phyloP scores from a whole-genome alignment of 768 basidiomycete species.

The Rhodotorula diobovata region DNA sequence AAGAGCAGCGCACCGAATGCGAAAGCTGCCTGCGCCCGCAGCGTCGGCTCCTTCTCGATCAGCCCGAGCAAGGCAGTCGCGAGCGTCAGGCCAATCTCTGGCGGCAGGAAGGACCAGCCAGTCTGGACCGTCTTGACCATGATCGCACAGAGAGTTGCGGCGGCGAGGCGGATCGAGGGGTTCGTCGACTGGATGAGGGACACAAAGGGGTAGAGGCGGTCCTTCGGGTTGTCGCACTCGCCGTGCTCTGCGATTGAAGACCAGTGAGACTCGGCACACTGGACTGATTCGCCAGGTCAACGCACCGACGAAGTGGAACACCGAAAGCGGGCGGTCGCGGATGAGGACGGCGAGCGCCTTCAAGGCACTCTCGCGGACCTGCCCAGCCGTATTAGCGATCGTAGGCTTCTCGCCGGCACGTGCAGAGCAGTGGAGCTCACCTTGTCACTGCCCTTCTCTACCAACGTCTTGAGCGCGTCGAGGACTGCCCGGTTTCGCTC shows the following conservation, averaged over 20 bases:
- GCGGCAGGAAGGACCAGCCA: rapidly evolving
- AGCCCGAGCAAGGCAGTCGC: constrained; percentile 24
- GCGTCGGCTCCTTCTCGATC: constrained; percentile 13
- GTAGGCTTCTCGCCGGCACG: too few species aligned
- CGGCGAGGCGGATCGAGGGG: constrained; percentile 26
- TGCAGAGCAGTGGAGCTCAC: neutral
- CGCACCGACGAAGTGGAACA: constrained; percentile 1
- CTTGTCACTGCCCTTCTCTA: constrained; percentile 9
- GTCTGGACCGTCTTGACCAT: neutral
- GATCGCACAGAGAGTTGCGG: neutral
- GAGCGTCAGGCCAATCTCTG: neutral
- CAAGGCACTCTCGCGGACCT: constrained; percentile 27
- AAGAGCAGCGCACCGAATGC: constrained; percentile 18
- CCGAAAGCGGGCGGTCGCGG: constrained; percentile 1
- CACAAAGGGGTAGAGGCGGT: neutral
- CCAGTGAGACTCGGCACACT: too few species aligned
- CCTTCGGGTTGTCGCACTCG: neutral
- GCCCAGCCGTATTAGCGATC: neutral
- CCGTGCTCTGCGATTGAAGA: neutral
- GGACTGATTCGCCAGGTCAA: neutral
- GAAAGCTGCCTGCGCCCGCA: constrained; percentile 27
- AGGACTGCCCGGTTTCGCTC: neutral
- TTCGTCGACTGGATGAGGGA: constrained; percentile 2
- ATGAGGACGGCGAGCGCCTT: constrained; percentile 14
- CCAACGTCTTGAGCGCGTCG: neutral